phyloP scores from a whole-genome alignment of 768 basidiomycete species.

The Fomitopsis pulvina region DNA sequence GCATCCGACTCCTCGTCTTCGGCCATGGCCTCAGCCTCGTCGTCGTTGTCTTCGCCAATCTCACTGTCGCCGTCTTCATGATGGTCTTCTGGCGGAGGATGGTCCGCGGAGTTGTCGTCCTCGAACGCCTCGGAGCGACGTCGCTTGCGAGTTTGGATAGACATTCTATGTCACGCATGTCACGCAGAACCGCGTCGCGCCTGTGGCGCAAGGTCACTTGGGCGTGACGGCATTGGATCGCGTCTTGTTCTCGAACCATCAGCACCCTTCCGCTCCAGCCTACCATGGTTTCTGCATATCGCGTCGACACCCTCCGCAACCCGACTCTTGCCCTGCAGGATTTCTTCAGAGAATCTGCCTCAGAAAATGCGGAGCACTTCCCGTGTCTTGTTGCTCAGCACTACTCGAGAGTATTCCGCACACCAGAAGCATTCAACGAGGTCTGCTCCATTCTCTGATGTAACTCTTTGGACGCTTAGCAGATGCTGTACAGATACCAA shows the following conservation, averaged over 20 bases:
- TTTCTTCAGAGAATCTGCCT: constrained; percentile 32
- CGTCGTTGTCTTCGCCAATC: background rate
- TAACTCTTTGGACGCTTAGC: background rate
- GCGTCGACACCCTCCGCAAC: constrained; percentile 41
- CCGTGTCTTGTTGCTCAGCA: constrained; percentile 23
- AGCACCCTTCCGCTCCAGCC: background rate
- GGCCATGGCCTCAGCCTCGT: background rate
- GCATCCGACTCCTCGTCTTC: constrained; percentile 9
- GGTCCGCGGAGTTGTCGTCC: background rate
- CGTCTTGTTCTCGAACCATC: background rate
- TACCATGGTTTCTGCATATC: constrained; percentile 47
- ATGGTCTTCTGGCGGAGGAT: background rate
- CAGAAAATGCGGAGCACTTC: constrained; percentile 16
- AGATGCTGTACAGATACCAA: constrained; percentile 43
- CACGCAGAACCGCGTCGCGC: background rate
- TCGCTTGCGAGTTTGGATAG: constrained; percentile 5
- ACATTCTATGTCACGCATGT: background rate
- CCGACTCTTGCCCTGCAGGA: constrained; percentile 43
- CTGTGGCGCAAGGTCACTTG: background rate
- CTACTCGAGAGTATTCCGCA: constrained; percentile 25
- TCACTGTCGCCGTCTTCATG: background rate
- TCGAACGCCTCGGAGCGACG: constrained; percentile 7
- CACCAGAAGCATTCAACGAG: constrained; percentile 18
- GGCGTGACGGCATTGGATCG: background rate
- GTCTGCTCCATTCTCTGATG: constrained; percentile 8